These are phyloP conservation scores for Hymenoscyphus fraxineus DNA, from an alignment of 2,329 filamentous ascomycete species.

Conservation along the genomic window DNA sequence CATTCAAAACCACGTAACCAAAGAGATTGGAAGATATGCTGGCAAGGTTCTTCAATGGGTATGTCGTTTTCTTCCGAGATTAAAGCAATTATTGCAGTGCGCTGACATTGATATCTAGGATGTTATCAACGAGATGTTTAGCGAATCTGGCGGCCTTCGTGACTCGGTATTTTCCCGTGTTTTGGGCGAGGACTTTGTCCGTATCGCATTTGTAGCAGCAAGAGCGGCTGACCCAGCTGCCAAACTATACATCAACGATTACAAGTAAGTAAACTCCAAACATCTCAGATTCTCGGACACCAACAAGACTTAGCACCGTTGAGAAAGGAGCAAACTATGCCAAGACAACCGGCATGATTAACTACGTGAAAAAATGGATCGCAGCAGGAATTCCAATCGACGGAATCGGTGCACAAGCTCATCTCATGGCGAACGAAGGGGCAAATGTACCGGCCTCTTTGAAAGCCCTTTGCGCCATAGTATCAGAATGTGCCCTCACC, in stretches of 20 bases:
- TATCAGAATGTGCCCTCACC: constrained; percentile 58
- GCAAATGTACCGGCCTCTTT: constrained; percentile 32
- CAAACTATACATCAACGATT: constrained; percentile 72
- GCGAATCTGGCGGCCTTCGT: constrained; percentile 44
- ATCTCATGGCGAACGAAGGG: constrained; percentile 16
- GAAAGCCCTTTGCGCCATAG: constrained; percentile 50
- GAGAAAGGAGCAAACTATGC: constrained; percentile 42
- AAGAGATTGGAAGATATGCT: constrained; percentile 54
- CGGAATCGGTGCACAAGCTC: constrained; percentile 42
- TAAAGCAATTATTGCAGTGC: neutral
- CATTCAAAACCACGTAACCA: constrained; percentile 56
- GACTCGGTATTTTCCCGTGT: constrained; percentile 61
- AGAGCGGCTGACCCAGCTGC: constrained; percentile 60
- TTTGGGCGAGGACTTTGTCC: constrained; percentile 65
- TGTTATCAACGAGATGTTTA: constrained; percentile 62
- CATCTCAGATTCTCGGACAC: neutral
- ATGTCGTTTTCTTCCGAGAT: neutral
- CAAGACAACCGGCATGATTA: constrained; percentile 53
- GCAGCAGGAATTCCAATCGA: constrained; percentile 58
- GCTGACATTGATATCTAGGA: constrained; percentile 36
- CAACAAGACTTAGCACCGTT: constrained; percentile 33
- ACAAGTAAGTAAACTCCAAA: constrained; percentile 39
- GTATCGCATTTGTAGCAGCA: constrained; percentile 65
- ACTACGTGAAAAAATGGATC: constrained; percentile 58
- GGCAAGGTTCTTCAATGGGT: constrained; percentile 57